Conservation (phyloP, 116 monocot genomes). For the Papilionanthe hybrid region DNA sequence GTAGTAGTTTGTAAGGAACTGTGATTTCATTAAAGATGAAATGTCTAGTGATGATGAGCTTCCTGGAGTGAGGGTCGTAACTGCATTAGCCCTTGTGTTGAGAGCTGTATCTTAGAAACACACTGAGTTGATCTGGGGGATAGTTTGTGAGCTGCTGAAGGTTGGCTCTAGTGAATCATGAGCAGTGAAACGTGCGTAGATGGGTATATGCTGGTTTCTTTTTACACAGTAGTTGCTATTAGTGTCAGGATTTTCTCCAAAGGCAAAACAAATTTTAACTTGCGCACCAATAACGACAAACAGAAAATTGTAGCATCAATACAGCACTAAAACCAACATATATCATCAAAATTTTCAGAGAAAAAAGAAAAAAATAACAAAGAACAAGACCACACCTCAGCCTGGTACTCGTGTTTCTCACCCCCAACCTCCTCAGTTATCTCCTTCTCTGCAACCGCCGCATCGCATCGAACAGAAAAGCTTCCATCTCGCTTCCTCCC, state of each 20-base stretch:
- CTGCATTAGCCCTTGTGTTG: too few relatives aligned
- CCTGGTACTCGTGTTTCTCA: slow-evolving; percentile 70
- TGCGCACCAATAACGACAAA: not conserved
- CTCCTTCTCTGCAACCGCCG: slow-evolving; percentile 44
- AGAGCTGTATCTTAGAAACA: too few relatives aligned
- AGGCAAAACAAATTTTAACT: not conserved
- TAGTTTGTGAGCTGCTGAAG: too few relatives aligned
- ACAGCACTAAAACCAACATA: slow-evolving; percentile 21
- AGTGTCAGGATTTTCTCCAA: not conserved
- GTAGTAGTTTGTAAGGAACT: too few relatives aligned
- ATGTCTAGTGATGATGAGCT: too few relatives aligned
- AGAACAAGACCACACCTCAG: slow-evolving; percentile 45
- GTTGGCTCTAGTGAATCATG: too few relatives aligned
- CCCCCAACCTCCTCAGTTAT: slow-evolving; percentile 29
- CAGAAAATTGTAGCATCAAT: not conserved
- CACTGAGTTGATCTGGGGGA: too few relatives aligned
- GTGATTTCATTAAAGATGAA: too few relatives aligned
- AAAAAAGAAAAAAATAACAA: not conserved
- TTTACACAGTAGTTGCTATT: too few relatives aligned
- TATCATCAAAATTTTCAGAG: not conserved
- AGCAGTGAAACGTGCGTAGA: too few relatives aligned
- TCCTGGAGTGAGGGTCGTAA: too few relatives aligned
- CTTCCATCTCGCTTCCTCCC: slow-evolving; percentile 20
- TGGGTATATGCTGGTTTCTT: too few relatives aligned
- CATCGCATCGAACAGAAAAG: slow-evolving; percentile 38